Evolutionary conservation across 2,329 filamentous ascomycete genomes (phyloP), one percentile per base, ranked within the genome.

Genomic region (Fusarium irregulare): DNA sequence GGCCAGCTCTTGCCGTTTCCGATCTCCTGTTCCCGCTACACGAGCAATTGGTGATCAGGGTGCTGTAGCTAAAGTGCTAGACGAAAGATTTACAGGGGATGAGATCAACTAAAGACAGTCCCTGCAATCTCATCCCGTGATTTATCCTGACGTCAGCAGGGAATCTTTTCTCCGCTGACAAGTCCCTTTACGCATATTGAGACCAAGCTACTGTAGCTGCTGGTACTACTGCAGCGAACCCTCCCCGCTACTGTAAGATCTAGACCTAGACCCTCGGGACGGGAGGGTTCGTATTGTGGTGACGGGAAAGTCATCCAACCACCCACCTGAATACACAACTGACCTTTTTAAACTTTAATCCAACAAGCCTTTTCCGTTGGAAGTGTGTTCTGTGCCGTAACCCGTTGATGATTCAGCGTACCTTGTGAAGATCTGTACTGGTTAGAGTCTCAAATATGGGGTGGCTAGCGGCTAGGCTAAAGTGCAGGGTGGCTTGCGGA

Each of bases 71-170:
- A 18, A 34, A 37, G 34, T 37, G 34, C 34, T 37, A 37, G 18
- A 37, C 45, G 30, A 55, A 37, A 32, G 14, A 42, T 45, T 54
- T 37, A 41, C 28, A 32, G 47, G 56, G 27, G 21, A 34, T 10
- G 1, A n/a, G 34, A 20, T 45, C 5, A 25, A 47, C 56, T 23
- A 25, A 9, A 47, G 7, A 28, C 5, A 13, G n/a, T 16, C 12
- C 3, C 20, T n/a, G n/a, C 18, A 23, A 20, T 47, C 20, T 57
- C 47, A 40, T 37, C 41, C 28, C 25, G 48, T 27, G 20, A 41
- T 37, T 32, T 20, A 13, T 42, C 58, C 53, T 68, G 65, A 68
- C 58, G 65, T 68, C 64, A 68, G 58, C 64, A 55, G 23, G 53
- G 58, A 64, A 41, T 12, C 27, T 4, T 13, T 34, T 50, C 32